A percentile compares a stretch with the other conserved stretches of the same genome.
Conservation (phyloP, 768 basidiomycete genomes). For the Amanita rubescens region DNA sequence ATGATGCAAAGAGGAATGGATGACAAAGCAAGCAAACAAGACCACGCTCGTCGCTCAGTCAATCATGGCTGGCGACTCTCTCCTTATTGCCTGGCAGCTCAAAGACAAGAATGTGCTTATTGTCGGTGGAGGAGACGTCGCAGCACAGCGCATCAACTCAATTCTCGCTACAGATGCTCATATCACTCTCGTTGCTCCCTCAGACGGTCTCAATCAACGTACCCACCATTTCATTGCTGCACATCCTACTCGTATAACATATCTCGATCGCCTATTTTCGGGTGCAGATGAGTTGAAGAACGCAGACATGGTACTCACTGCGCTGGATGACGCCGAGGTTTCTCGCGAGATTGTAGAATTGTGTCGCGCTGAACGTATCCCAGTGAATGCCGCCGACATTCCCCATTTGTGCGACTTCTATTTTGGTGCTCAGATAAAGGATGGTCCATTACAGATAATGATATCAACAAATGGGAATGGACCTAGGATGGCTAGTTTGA, state of each 20-base stretch:
- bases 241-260: constrained; percentile 49
- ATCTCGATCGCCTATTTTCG: constrained; percentile 63
- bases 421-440: constrained; percentile 89
- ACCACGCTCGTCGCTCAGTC: too few relatives aligned
- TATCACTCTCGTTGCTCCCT: constrained; percentile 74
- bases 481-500: constrained; percentile 82
- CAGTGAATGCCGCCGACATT: constrained; percentile 95
- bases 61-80: constrained; percentile 36
- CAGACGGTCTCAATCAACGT: constrained; percentile 53
- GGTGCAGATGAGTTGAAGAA: constrained; percentile 58
- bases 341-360: constrained; percentile 67
- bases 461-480: constrained; percentile 93
- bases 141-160: constrained; percentile 80
- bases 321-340: constrained; percentile 75
- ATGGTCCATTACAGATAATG: constrained; percentile 91
- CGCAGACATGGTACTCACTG: constrained; percentile 85
- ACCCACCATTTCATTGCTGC: constrained; percentile 45
- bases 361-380: constrained; percentile 63
- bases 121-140: constrained; percentile 91
- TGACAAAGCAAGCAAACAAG: constrained; percentile 5
- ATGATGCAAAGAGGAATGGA: constrained; percentile 33
- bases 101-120: constrained; percentile 77
- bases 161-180: constrained; percentile 74
- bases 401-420: constrained; percentile 97
- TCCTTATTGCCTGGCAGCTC: constrained; percentile 93